phyloP scores from a whole-genome alignment of 2,329 filamentous ascomycete species.

The Fusarium sp. region DNA sequence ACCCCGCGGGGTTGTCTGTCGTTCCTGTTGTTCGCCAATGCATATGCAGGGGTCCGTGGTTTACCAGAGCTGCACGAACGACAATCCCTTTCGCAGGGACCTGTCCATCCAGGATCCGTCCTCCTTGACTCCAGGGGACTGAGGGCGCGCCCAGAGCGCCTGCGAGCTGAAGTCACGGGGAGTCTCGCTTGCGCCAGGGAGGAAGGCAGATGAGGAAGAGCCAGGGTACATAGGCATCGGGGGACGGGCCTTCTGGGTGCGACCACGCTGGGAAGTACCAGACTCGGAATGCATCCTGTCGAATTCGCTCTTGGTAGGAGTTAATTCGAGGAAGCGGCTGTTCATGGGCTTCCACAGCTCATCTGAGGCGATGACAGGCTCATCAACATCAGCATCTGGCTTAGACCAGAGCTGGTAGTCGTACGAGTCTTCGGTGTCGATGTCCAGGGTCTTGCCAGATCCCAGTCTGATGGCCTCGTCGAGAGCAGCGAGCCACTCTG shows the following conservation, averaged over 20 bases:
- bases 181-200: slow-evolving; percentile 41
- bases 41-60: slow-evolving; percentile 15
- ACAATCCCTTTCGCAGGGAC: slow-evolving; percentile 41
- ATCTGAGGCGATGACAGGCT: slow-evolving; percentile 19
- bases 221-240: slow-evolving; percentile 42
- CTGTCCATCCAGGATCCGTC: slow-evolving; percentile 45
- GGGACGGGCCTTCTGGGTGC: slow-evolving; percentile 36
- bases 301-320: slow-evolving; percentile 35
- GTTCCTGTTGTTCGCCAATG: slow-evolving; percentile 4
- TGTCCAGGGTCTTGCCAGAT: slow-evolving; percentile 28
- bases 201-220: slow-evolving; percentile 42
- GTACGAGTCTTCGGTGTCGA: slow-evolving; percentile 24
- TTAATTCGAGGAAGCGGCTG: slow-evolving; percentile 40
- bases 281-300: slow-evolving; percentile 38
- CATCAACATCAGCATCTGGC: slow-evolving; percentile 17
- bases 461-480: slow-evolving; percentile 39
- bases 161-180: slow-evolving; percentile 47
- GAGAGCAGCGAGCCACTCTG: slow-evolving; percentile 57
- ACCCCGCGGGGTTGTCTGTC: slow-evolving; percentile 12
- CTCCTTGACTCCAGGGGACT: slow-evolving; percentile 33
- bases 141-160: slow-evolving; percentile 39
- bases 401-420: slow-evolving; percentile 47
- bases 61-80: slow-evolving; percentile 43
- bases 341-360: slow-evolving; percentile 44
- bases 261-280: slow-evolving; percentile 42